Percentiles rank a stretch among this genome's conserved stretches.
Evolutionary conservation across 2,329 filamentous ascomycete species (phyloP).

Genomic region (Calonectria montana): DNA sequence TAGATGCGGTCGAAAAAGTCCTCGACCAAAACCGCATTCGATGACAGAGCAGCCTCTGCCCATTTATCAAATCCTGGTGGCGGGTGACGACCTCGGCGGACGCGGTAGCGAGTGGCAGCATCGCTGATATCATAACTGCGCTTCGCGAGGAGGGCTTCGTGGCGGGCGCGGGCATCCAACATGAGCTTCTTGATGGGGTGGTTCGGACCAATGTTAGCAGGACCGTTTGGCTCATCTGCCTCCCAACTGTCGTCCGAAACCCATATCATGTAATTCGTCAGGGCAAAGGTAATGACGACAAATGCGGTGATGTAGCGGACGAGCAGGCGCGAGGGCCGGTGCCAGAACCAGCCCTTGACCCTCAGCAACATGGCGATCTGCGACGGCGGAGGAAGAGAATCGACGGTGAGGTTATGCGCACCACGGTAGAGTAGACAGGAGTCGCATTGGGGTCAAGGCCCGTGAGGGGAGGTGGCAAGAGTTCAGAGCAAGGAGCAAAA

Average conservation of each 20-base stretch:
- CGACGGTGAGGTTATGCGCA: slow-evolving; percentile 35
- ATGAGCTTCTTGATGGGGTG: slow-evolving; percentile 66
- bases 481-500: slow-evolving; percentile 33
- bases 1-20: slow-evolving; percentile 75
- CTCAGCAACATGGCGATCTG: slow-evolving; percentile 39
- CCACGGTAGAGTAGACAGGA: slow-evolving; percentile 32
- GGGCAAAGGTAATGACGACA: slow-evolving; percentile 39
- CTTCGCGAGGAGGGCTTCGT: slow-evolving; percentile 54
- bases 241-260: slow-evolving; percentile 38
- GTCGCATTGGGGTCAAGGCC: slow-evolving; percentile 36
- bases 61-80: slow-evolving; percentile 73
- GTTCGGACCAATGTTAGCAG: slow-evolving; percentile 39
- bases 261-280: slow-evolving; percentile 48
- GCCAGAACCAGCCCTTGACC: slow-evolving; percentile 41
- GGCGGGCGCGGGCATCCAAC: slow-evolving; percentile 55
- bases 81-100: slow-evolving; percentile 67
- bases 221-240: slow-evolving; percentile 33
- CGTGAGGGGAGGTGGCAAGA: slow-evolving; percentile 11
- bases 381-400: slow-evolving; percentile 25
- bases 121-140: slow-evolving; percentile 61
- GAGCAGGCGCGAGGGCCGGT: slow-evolving; percentile 43
- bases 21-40: slow-evolving; percentile 68
- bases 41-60: slow-evolving; percentile 64
- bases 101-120: slow-evolving; percentile 67
- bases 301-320: slow-evolving; percentile 44